These are phyloP conservation scores for Linnemannia hyalina DNA, from an alignment of 192 early-diverging fungal genomes.

Conservation along the genomic window DNA sequence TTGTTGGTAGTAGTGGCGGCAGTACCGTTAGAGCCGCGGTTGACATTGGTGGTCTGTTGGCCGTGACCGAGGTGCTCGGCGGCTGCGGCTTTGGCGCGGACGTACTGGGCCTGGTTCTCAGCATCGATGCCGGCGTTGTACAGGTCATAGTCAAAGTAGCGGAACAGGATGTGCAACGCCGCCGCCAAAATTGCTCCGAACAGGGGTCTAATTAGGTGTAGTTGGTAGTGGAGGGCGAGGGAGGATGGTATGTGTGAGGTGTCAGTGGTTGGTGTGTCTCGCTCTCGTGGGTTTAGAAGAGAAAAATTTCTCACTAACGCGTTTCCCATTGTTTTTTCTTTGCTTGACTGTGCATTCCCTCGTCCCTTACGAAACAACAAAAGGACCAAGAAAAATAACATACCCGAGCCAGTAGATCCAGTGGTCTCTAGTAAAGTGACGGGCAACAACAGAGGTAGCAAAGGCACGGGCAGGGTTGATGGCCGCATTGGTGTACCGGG, in stretches of 20 bases:
- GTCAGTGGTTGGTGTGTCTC: neutral
- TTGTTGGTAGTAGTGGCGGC: neutral
- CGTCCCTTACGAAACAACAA: neutral
- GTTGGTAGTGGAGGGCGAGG: neutral
- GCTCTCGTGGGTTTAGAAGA: neutral
- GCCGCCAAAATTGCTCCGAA: slow-evolving; percentile 39
- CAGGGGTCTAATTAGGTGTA: slow-evolving; percentile 15
- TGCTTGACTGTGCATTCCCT: neutral
- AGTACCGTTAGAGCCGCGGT: neutral
- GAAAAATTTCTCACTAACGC: neutral
- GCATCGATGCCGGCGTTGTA: slow-evolving; percentile 37
- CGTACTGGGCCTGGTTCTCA: slow-evolving; percentile 32
- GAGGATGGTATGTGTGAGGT: neutral
- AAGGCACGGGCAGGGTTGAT: slow-evolving; percentile 82
- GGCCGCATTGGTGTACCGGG: slow-evolving; percentile 61
- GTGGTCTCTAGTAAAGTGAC: slow-evolving; percentile 59
- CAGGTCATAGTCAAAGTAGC: slow-evolving; percentile 41
- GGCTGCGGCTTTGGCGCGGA: slow-evolving; percentile 29
- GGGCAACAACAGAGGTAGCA: slow-evolving; percentile 68
- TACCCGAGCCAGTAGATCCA: slow-evolving; percentile 77
- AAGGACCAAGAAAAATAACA: neutral
- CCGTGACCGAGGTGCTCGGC: neutral
- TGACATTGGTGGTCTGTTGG: neutral
- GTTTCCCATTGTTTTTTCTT: slow-evolving; percentile 11
- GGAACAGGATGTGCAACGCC: slow-evolving; percentile 40